These are phyloP conservation scores for Cupressus sempervirens DNA, from an alignment of 75 land plant genomes.

Conservation along the genomic window DNA sequence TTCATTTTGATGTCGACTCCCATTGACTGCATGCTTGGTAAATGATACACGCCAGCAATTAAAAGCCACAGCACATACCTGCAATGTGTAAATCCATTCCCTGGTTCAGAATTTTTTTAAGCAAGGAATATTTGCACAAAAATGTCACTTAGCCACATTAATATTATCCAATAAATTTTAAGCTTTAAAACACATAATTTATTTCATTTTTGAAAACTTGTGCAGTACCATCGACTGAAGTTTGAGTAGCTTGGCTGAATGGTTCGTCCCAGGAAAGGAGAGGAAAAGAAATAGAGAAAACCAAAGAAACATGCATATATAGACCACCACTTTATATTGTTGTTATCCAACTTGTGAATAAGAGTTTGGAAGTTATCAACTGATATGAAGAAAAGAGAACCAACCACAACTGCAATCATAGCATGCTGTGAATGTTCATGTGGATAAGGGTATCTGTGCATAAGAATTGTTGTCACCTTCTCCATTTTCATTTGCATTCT, in stretches of 20 bases:
- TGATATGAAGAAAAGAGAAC: slow-evolving; percentile 87
- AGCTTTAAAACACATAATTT: background rate
- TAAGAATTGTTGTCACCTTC: slow-evolving; percentile 72
- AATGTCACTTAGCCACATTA: background rate
- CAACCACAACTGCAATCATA: slow-evolving; percentile 76
- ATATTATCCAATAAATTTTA: background rate
- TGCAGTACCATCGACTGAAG: slow-evolving; percentile 85
- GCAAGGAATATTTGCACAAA: background rate
- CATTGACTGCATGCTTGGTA: slow-evolving; percentile 98
- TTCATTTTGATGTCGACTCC: slow-evolving; percentile 98
- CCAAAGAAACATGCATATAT: slow-evolving; percentile 90
- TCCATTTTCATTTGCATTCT: slow-evolving; percentile 39
- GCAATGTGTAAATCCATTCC: slow-evolving; percentile 14
- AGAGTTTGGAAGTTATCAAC: slow-evolving; percentile 89
- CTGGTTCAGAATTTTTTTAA: background rate
- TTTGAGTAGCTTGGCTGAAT: slow-evolving; percentile 97
- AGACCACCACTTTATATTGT: slow-evolving; percentile 97
- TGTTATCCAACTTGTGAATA: slow-evolving; percentile 76
- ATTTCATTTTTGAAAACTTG: background rate
- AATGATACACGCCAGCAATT: slow-evolving; percentile 87
- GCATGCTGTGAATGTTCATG: slow-evolving; percentile 99
- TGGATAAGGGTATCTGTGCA: slow-evolving; percentile 83
- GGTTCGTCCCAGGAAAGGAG: slow-evolving; percentile 88
- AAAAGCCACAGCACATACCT: slow-evolving; percentile 95
- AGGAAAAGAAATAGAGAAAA: slow-evolving; percentile 94